Base-by-base conservation (phyloP, 2,329 filamentous ascomycete species). In the Pseudocercospora musae region DNA sequence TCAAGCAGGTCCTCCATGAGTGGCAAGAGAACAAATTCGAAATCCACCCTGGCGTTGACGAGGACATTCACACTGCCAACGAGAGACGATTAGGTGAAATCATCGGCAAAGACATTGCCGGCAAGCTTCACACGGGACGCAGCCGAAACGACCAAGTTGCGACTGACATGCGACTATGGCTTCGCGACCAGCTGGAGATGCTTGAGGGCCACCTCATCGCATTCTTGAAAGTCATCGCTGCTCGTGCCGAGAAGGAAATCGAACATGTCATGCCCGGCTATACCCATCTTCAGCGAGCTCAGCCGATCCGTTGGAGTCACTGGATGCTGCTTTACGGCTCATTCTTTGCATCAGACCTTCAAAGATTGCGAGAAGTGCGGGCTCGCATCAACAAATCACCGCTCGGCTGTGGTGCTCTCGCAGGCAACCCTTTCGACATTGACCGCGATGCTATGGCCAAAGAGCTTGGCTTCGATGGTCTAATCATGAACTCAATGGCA, bases 71-170 rank as follows among this genome's bases (percentile, higher is more conserved):
- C 72, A 84, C 82, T 1, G 82, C 82, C 46, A 84, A 84, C 65
- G 82, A 83, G 75, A 72, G 81, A 46, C 71, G 81, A 58, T 71
- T 83, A 61, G 89, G 90, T 57, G 92, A 96, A 80, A 84, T 96
- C 66, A 93, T 96, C 66, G 91, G 92, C 71, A 93, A 90, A 76
- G 86, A 92, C 25, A 87, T 90, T 61, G 91, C 89, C 0, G 92
- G 93, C 23, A 96, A 96, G 80, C 85, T 96, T 62, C 93, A 96
- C 78, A 96, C 92, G n/a, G 81, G 81, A 48, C 88, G 93, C 57
- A 93, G 89, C 76, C 85, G 92, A 70, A 96, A 96, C 73, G 92
- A 97, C 78, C 92, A 96, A 78, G 87, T 96, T 60, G 92, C 88
- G 53, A 93, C 89, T 21, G 92, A 96, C 72, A 94, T 96, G 90